phyloP scores from a whole-genome alignment of 805 yeast genomes.

The Peterozyma toletana region DNA sequence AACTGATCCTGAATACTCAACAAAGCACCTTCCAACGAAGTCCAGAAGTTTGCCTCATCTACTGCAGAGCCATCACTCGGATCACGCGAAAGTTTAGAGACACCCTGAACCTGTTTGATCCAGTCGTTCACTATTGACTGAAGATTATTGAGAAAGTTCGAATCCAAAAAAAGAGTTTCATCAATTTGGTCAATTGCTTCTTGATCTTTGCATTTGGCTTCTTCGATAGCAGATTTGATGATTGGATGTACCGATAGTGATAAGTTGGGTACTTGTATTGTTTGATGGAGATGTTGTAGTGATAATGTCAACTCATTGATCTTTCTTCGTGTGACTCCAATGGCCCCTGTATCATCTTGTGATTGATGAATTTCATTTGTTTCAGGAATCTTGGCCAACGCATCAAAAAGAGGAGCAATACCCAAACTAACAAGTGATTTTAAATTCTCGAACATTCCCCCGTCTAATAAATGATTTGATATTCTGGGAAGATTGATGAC shows the following conservation, averaged over 20 bases:
- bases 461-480: conserved; percentile 4
- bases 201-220: conserved; percentile 20
- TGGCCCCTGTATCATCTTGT: conserved; percentile 11
- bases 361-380: background rate
- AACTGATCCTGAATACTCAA: conserved; percentile 51
- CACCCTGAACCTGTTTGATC: conserved; percentile 55
- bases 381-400: conserved; percentile 18
- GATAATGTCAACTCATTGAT: conserved; percentile 63
- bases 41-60: conserved; percentile 79
- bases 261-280: conserved; percentile 64
- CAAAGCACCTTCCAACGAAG: conserved; percentile 57
- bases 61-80: conserved; percentile 46
- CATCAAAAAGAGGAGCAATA: conserved; percentile 63
- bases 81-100: conserved; percentile 46
- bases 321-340: conserved; percentile 48
- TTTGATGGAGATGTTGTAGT: conserved; percentile 59
- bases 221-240: conserved; percentile 31
- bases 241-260: conserved; percentile 41
- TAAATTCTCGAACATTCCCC: conserved; percentile 41
- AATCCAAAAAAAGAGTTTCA: conserved; percentile 29
- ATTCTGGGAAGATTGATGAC: conserved; percentile 23
- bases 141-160: conserved; percentile 55
- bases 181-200: conserved; percentile 12
- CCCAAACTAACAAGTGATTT: conserved; percentile 56
- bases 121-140: conserved; percentile 68